These are phyloP conservation scores for Aspergillus sp. DNA, from an alignment of 2,329 filamentous ascomycete species.

Conservation along the genomic window DNA sequence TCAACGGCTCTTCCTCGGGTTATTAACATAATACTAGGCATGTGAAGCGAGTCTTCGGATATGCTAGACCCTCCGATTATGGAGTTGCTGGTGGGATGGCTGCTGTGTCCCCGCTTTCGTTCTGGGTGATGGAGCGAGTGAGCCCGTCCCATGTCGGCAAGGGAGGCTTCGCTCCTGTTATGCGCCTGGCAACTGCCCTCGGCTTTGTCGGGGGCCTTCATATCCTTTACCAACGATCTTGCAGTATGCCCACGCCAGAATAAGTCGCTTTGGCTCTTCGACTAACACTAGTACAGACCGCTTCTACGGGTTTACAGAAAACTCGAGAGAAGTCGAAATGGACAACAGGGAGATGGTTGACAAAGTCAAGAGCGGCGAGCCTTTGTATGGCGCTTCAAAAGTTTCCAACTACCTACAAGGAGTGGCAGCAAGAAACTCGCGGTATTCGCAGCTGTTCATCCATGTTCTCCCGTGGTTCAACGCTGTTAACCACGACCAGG, in stretches of 20 bases:
- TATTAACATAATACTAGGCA: slow-evolving; percentile 53
- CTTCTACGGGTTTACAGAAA: slow-evolving; percentile 93
- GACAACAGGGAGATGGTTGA: slow-evolving; percentile 98
- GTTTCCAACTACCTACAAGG: slow-evolving; percentile 88
- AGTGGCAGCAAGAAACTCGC: slow-evolving; percentile 81
- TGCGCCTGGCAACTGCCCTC: slow-evolving; percentile 69
- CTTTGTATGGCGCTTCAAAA: slow-evolving; percentile 73
- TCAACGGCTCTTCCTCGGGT: slow-evolving; percentile 1
- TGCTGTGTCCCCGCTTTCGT: slow-evolving; percentile 62
- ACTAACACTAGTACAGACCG: slow-evolving; percentile 53
- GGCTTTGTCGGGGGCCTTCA: slow-evolving; percentile 72
- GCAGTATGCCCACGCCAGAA: slow-evolving; percentile 52
- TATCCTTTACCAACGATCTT: slow-evolving; percentile 75
- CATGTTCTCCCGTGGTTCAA: slow-evolving; percentile 94
- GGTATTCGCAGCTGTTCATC: slow-evolving; percentile 77
- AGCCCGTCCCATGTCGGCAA: slow-evolving; percentile 77
- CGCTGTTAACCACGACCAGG: slow-evolving; percentile 85
- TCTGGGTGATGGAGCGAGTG: slow-evolving; percentile 73
- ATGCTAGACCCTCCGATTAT: slow-evolving; percentile 82
- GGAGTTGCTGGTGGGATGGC: slow-evolving; percentile 59
- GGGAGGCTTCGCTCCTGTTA: slow-evolving; percentile 70
- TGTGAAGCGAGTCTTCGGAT: slow-evolving; percentile 79
- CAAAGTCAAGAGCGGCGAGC: slow-evolving; percentile 85
- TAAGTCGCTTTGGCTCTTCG: not conserved
- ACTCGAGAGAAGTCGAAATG: slow-evolving; percentile 82